These are phyloP conservation scores for Blepharisma undulans DNA, from an alignment of 169 alveolate genomes.

Conservation along the genomic window DNA sequence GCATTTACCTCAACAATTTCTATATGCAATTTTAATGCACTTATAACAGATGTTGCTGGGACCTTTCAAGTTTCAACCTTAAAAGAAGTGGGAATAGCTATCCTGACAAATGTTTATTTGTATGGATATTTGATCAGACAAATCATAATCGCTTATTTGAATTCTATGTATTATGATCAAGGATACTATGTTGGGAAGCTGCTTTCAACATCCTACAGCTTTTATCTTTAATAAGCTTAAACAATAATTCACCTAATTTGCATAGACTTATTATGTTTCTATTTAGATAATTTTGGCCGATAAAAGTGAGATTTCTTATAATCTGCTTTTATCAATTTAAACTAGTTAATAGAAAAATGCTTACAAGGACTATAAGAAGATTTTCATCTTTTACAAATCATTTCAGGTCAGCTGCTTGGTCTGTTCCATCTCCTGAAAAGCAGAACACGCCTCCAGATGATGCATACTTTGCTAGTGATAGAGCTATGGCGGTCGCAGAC, in stretches of 20 bases:
- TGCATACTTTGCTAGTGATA: conserved; percentile 74
- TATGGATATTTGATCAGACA: not conserved
- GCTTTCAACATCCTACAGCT: not conserved
- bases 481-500: conserved; percentile 83
- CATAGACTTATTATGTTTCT: not conserved
- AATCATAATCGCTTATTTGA: not conserved
- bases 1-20: not conserved
- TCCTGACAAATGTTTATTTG: not conserved
- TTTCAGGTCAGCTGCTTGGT: conserved; percentile 31
- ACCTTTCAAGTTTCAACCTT: not conserved
- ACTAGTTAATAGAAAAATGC: not conserved
- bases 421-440: conserved; percentile 74
- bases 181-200: not conserved
- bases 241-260: not conserved
- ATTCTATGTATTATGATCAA: not conserved
- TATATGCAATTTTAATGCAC: not conserved
- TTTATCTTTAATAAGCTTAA: not conserved
- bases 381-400: conserved; percentile 15
- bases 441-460: conserved; percentile 87
- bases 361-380: not conserved
- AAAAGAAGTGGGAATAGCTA: not conserved
- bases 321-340: not conserved
- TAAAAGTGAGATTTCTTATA: not conserved
- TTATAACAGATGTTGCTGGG: not conserved
- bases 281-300: not conserved